phyloP scores from a whole-genome alignment of 805 yeast genomes.

The Yarrowia sp. region DNA sequence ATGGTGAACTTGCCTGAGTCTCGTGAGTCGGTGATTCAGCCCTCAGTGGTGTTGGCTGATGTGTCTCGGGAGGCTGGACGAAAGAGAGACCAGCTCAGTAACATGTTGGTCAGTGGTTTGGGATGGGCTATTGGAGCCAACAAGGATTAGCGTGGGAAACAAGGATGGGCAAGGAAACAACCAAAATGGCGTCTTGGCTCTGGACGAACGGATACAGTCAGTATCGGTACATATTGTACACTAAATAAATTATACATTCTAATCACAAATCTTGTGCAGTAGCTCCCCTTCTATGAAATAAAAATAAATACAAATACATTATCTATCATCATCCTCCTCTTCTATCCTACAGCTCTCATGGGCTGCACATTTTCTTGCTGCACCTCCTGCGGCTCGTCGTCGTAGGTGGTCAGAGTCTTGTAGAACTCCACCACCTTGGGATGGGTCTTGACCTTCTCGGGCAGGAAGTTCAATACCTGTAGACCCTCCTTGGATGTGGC shows the following conservation, averaged over 20 bases:
- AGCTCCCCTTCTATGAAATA: no score
- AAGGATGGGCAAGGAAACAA: neutral
- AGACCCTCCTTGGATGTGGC: constrained; percentile 81
- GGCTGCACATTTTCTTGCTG: constrained; percentile 6
- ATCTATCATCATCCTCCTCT: neutral
- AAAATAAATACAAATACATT: neutral
- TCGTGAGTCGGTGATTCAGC: constrained; percentile 31
- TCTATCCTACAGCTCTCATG: constrained; percentile 14
- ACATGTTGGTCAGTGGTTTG: constrained; percentile 51
- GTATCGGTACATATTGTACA: neutral
- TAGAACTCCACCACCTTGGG: constrained; percentile 70
- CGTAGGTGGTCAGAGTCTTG: constrained; percentile 33
- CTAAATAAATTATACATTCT: neutral
- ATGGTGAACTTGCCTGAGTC: constrained; percentile 1
- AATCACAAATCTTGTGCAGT: neutral
- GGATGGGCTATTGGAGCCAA: constrained; percentile 65
- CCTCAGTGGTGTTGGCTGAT: constrained; percentile 29
- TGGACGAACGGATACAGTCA: no score
- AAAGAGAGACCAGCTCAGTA: constrained; percentile 47
- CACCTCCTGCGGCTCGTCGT: constrained; percentile 6
- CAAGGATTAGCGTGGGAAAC: neutral
- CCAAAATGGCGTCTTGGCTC: no score
- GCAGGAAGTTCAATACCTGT: constrained; percentile 72
- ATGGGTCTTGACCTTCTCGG: constrained; percentile 63
- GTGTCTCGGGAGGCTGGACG: constrained; percentile 29